A percentile compares a stretch with the other conserved stretches of the same genome.
phyloP scores from a whole-genome alignment of 176 grass and related monocot species.

The bread wheat (Triticum aestivum) region IWGSC_CS_RefSeq_v2.1 NC_057806.1:510802085-510802584 shows the following conservation, averaged over 20 bases:
- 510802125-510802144: neutral
- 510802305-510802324: neutral
- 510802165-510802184: slow-evolving; percentile 14
- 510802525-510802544: neutral
- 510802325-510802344: neutral
- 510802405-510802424: neutral
- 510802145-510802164: neutral
- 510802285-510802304: neutral
- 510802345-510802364: neutral
- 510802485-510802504: no score
- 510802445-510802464: neutral
- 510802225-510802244: slow-evolving; percentile 19
- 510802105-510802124: neutral
- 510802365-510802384: neutral
- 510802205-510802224: neutral
- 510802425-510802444: neutral
- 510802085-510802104: neutral
- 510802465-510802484: neutral
- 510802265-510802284: slow-evolving; percentile 16
- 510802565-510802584: neutral
- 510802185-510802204: slow-evolving; percentile 13
- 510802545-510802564: no score
- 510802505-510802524: neutral
- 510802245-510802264: slow-evolving; percentile 4
- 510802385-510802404: neutral